Percentiles rank a stretch among this genome's conserved stretches.
phyloP scores from a whole-genome alignment of 202 grass and related monocot species.

The Dendrocalamus latiflorus region DNA sequence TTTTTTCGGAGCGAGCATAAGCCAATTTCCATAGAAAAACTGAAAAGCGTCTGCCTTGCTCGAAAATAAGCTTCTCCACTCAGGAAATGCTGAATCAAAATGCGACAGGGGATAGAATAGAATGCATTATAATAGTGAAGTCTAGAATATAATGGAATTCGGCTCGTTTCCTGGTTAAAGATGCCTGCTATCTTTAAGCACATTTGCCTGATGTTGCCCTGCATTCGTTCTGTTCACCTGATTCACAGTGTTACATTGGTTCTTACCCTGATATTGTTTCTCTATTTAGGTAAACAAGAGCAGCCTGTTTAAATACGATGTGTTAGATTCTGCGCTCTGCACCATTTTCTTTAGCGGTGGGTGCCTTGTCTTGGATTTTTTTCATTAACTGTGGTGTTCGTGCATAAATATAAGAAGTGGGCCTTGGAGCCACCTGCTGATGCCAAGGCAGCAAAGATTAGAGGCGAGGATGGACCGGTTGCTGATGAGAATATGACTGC shows the following conservation, averaged over 20 bases:
- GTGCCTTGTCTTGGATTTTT: not conserved
- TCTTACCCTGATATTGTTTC: not conserved
- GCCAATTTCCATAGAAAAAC: not conserved
- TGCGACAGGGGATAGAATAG: not conserved
- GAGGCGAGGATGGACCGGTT: slow-evolving; percentile 13
- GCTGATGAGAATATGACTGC: slow-evolving; percentile 4
- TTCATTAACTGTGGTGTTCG: not conserved
- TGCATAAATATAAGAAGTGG: slow-evolving; percentile 55
- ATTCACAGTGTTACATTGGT: not conserved
- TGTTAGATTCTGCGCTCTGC: not conserved
- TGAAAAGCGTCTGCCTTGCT: not conserved
- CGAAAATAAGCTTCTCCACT: not conserved
- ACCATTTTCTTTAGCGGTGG: not conserved
- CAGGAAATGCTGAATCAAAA: not conserved
- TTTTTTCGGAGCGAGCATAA: not conserved
- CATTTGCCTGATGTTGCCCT: not conserved
- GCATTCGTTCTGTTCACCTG: not conserved
- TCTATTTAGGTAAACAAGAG: not conserved
- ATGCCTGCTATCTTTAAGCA: not conserved
- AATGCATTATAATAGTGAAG: too few species aligned
- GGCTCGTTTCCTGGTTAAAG: not conserved
- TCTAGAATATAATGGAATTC: not conserved
- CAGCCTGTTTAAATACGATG: not conserved
- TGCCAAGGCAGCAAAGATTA: slow-evolving; percentile 18
- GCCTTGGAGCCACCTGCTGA: not conserved